These are phyloP conservation scores for Telfairia occidentalis DNA, from an alignment of 331 rosid genomes.

Conservation along the genomic window DNA sequence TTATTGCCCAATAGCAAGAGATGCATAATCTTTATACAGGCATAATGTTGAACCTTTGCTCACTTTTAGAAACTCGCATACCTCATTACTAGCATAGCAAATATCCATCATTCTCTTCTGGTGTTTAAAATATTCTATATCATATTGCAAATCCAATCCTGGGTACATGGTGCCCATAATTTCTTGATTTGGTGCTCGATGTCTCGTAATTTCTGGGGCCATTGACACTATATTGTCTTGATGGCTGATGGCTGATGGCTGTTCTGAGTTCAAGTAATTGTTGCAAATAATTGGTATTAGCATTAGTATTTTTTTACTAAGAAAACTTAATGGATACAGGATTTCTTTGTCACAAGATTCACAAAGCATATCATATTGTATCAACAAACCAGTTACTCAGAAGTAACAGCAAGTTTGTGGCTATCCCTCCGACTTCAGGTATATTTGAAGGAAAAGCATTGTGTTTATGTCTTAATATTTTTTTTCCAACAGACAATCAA, in stretches of 20 bases:
- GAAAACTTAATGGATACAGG: constrained; percentile 38
- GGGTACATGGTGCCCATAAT: neutral
- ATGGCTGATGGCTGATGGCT: neutral
- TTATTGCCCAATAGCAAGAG: neutral
- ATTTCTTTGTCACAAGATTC: constrained; percentile 59
- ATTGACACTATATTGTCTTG: constrained; percentile 7
- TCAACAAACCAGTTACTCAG: constrained; percentile 89
- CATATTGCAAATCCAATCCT: neutral
- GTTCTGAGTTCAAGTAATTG: neutral
- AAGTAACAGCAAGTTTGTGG: constrained; percentile 87
- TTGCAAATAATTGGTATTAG: neutral
- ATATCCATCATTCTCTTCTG: neutral
- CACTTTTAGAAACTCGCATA: neutral
- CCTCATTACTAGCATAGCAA: neutral
- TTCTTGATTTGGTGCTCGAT: neutral
- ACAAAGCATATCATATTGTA: constrained; percentile 47
- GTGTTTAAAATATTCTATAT: neutral
- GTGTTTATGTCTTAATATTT: neutral
- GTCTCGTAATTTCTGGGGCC: constrained; percentile 13
- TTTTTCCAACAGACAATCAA: neutral
- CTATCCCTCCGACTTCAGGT: constrained; percentile 97
- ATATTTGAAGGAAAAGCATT: constrained; percentile 13
- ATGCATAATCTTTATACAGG: neutral
- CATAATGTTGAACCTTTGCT: neutral
- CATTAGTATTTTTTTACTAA: constrained; percentile 9